phyloP scores from a whole-genome alignment of 1,139 yeast genomes.

The Hansenula anomala region DNA sequence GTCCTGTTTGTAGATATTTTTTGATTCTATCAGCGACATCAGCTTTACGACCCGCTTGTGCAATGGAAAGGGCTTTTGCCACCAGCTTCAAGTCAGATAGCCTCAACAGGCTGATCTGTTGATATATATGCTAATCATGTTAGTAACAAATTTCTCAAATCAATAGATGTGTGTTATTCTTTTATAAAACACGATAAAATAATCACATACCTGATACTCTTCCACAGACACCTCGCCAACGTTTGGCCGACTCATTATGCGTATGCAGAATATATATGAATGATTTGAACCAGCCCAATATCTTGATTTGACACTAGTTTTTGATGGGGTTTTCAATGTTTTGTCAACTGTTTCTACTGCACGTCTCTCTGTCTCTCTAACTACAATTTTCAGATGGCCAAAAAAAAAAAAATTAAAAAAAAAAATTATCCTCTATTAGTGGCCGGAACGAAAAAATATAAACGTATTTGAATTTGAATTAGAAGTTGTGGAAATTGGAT shows the following conservation, averaged over 20 bases:
- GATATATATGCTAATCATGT: conserved; percentile 1
- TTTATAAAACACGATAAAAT: no score
- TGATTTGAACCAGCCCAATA: no score
- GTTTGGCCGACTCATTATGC: neutral
- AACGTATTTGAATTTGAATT: no score
- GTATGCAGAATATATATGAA: no score
- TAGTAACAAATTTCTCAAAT: neutral
- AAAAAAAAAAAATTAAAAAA: no score
- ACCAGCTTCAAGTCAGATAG: conserved; percentile 37
- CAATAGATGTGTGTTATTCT: no score
- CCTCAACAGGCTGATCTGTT: conserved; percentile 12
- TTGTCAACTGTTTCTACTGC: no score
- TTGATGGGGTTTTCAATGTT: no score
- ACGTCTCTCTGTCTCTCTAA: no score
- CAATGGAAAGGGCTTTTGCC: conserved; percentile 40
- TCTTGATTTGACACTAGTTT: no score
- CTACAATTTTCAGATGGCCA: neutral
- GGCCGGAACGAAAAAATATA: neutral
- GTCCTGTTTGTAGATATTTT: conserved; percentile 34
- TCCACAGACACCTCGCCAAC: neutral
- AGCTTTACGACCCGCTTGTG: conserved; percentile 45
- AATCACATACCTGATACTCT: neutral
- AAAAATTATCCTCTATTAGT: neutral
- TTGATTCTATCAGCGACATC: conserved; percentile 45
- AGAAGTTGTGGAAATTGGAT: no score